Conservation (phyloP, 371 early-diverging fungal genomes). For the Mortierella polycephala region DNA sequence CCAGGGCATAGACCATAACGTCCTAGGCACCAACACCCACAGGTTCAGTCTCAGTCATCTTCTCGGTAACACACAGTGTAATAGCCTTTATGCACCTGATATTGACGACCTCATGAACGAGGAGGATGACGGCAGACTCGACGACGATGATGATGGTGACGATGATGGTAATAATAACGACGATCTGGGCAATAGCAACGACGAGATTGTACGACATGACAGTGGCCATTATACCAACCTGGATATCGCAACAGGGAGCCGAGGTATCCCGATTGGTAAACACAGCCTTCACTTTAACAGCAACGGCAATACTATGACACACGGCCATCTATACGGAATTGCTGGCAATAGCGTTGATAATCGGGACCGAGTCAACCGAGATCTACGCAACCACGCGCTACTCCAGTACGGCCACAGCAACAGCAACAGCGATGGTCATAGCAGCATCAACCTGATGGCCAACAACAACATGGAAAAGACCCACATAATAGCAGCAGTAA, state of each 20-base stretch:
- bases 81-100: background rate
- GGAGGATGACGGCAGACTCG: slow-evolving; percentile 1
- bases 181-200: background rate
- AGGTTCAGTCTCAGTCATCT: slow-evolving; percentile 27
- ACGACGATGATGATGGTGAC: slow-evolving; percentile 8
- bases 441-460: slow-evolving; percentile 33
- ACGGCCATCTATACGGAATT: slow-evolving; percentile 8
- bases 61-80: slow-evolving; percentile 13
- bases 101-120: slow-evolving; percentile 20
- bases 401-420: slow-evolving; percentile 22
- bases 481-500: background rate
- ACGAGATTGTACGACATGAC: slow-evolving; percentile 11
- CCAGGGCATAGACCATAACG: background rate
- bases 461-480: slow-evolving; percentile 25
- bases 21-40: slow-evolving; percentile 1
- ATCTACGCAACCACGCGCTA: slow-evolving; percentile 6
- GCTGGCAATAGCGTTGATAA: slow-evolving; percentile 17
- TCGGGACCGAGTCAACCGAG: slow-evolving; percentile 7
- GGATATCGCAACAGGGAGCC: slow-evolving; percentile 9
- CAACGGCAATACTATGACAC: slow-evolving; percentile 1
- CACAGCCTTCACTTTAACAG: slow-evolving; percentile 15
- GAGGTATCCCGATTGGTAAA: slow-evolving; percentile 39
- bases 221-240: slow-evolving; percentile 33
- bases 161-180: slow-evolving; percentile 15
- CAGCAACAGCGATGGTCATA: slow-evolving; percentile 38